Evolutionary conservation across 257 asterid genomes (phyloP).

Genomic region (Striga asiatica): DNA sequence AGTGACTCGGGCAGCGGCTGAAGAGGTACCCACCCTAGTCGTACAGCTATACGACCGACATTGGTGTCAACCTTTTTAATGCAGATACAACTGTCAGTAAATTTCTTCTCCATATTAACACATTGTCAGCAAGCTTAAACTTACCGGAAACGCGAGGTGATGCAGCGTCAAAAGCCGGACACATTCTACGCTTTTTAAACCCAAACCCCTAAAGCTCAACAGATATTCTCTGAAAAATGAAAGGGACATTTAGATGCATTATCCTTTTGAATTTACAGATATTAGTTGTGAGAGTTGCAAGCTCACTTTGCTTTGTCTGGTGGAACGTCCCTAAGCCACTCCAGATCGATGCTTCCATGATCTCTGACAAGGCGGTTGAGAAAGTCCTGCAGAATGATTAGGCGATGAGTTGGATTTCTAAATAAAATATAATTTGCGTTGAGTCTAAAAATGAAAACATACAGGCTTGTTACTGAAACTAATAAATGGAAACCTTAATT

Average conservation of each 20-base stretch:
- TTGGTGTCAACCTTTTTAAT: constrained; percentile 78
- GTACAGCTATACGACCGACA: constrained; percentile 96
- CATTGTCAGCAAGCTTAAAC: constrained; percentile 26
- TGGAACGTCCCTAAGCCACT: constrained; percentile 91
- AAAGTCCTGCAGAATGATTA: constrained; percentile 51
- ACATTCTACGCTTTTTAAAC: constrained; percentile 94
- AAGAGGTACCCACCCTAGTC: constrained; percentile 99
- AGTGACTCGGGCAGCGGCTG: constrained; percentile 96
- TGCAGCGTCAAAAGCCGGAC: constrained; percentile 97
- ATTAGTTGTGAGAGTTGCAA: constrained; percentile 10
- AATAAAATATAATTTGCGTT: background rate
- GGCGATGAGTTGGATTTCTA: constrained; percentile 6
- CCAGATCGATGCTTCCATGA: constrained; percentile 82
- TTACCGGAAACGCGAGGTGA: constrained; percentile 98
- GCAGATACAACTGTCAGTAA: constrained; percentile 20
- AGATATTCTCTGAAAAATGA: constrained; percentile 73
- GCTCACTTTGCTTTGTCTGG: constrained; percentile 94
- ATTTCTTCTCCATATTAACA: constrained; percentile 9
- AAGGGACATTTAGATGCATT: constrained; percentile 7
- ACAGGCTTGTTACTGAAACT: constrained; percentile 2
- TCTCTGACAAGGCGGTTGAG: constrained; percentile 72
- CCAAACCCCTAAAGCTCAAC: constrained; percentile 84
- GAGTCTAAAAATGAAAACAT: background rate
- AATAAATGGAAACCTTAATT: constrained; percentile 46
- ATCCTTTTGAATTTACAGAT: constrained; percentile 2